Evolutionary conservation across 192 early-diverging fungal species (phyloP), one percentile per base, ranked within the genome.

Genomic region (Backusella parvicylindrica): DNA sequence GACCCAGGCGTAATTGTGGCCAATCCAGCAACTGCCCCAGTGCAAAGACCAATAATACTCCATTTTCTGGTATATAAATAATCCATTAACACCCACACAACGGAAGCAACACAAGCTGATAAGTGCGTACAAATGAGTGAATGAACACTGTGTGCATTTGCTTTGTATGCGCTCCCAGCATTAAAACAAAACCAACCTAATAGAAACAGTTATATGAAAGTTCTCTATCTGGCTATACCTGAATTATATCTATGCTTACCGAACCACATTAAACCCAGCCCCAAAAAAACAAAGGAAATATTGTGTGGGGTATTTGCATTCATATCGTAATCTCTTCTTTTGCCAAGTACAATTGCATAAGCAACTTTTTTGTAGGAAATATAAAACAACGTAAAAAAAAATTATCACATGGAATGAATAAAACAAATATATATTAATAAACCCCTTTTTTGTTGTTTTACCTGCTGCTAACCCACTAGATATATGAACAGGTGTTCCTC

Each of bases 131-230:
- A 89, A 80, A 95, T 81, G 53, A 92, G 86, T 1, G 95, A 89
- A 67, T 92, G 90, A 30, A 89, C 91, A 13, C 94, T 92, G 2
- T 91, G 85, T 0, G 91, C 86, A 18, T 89, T 91, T 21, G 88
- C 87, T 30, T 87, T 85, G 18, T 92, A 77, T 3, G 91, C 92
- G 21, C 83, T 87, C 28, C 93, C 94, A 35, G 89, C 93, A 81
- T 97, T 97, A 83, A 96, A 96, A 0, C 92, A 94, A 47, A 92
- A 91, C 94, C 94, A 95, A 33, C 94, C 95, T 72, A 32, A 28
- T 28, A 38, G 15, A 18, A 68, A 68, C 2, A 13, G 40, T 41
- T 41, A 2, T 13, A 41, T 41, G 2, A 41, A 41, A 41, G 12
- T 41, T 0, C 40, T 41, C 21, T 56, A 56, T 9, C 7, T 49